Evolutionary conservation across 2,329 filamentous ascomycete species (phyloP).

Genomic region (Beauveria brongniartii): DNA sequence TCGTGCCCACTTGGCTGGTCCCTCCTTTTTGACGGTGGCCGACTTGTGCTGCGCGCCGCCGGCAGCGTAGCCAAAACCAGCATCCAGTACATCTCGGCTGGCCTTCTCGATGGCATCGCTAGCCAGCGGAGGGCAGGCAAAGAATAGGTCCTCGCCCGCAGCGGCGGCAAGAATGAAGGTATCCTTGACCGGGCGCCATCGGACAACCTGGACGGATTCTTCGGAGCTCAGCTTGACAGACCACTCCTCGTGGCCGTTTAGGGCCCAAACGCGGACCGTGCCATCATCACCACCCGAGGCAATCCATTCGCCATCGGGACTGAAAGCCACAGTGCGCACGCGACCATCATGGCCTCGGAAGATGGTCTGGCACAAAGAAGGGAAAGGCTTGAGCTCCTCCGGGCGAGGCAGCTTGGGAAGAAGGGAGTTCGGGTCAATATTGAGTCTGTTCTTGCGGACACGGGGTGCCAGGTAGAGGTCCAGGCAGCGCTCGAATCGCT

Average conservation of each 20-base stretch:
- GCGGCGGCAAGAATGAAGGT: constrained; percentile 75
- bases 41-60: constrained; percentile 49
- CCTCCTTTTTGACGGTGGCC: constrained; percentile 58
- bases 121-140: constrained; percentile 69
- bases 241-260: constrained; percentile 86
- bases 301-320: constrained; percentile 76
- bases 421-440: constrained; percentile 90
- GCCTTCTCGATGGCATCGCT: constrained; percentile 65
- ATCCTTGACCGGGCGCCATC: constrained; percentile 82
- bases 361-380: constrained; percentile 77
- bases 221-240: constrained; percentile 69
- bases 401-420: constrained; percentile 89
- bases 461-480: constrained; percentile 93
- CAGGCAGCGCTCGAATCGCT: constrained; percentile 90
- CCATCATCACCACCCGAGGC: constrained; percentile 94
- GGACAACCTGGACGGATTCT: constrained; percentile 73
- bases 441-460: constrained; percentile 85
- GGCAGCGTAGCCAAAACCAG: constrained; percentile 89
- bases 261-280: constrained; percentile 82
- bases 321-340: constrained; percentile 76
- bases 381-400: constrained; percentile 90
- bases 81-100: constrained; percentile 70
- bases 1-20: constrained; percentile 74
- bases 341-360: constrained; percentile 85
- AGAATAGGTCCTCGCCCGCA: constrained; percentile 74